A percentile compares a stretch with the other conserved stretches of the same genome.
phyloP scores from a whole-genome alignment of 306 rosid species.

The Astragalus glycyphyllos region DNA sequence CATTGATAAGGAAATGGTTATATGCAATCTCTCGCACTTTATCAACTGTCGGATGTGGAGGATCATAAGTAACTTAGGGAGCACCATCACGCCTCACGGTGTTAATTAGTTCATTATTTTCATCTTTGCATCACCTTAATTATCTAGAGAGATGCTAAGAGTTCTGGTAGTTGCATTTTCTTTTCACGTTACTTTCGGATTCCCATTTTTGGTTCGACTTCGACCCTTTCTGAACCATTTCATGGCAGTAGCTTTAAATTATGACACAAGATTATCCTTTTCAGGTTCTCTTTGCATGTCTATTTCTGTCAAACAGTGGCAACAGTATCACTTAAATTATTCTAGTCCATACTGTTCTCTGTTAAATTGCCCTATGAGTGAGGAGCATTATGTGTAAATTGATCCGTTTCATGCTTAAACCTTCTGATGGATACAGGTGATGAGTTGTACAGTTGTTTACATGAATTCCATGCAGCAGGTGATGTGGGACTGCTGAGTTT shows the following conservation, averaged over 20 bases:
- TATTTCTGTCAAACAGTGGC: conserved; percentile 29
- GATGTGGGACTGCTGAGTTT: conserved; percentile 36
- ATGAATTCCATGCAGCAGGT: conserved; percentile 26
- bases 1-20: conserved; percentile 21
- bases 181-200: background rate
- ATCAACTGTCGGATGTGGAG: too few species aligned
- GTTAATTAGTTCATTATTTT: conserved; percentile 8
- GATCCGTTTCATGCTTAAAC: conserved; percentile 29
- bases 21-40: background rate
- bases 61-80: background rate
- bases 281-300: background rate
- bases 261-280: background rate
- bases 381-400: conserved; percentile 31
- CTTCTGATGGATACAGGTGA: conserved; percentile 36
- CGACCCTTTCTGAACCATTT: background rate
- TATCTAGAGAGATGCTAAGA: conserved; percentile 6
- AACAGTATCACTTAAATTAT: conserved; percentile 27
- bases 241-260: conserved; percentile 6
- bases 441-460: conserved; percentile 47
- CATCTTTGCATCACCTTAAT: background rate
- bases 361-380: conserved; percentile 9
- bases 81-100: background rate
- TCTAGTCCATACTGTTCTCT: conserved; percentile 12
- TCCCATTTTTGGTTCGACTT: background rate
- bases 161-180: conserved; percentile 10